Evolutionary conservation across 352 stramenopile species (phyloP).

Genomic region (Globisporangium middletonii): DNA sequence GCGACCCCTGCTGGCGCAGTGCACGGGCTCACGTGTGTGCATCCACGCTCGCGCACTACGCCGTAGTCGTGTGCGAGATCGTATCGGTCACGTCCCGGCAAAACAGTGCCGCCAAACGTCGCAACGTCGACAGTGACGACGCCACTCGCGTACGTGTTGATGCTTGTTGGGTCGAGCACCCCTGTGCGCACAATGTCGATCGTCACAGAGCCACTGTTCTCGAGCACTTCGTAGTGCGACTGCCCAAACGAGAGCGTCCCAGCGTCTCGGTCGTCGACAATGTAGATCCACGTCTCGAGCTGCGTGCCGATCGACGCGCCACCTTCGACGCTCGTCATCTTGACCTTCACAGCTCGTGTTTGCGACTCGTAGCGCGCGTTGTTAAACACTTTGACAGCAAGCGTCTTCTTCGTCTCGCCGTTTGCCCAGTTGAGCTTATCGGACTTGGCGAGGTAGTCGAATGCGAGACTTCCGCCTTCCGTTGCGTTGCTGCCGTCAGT

Average conservation of each 20-base stretch:
- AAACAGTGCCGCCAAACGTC: slow-evolving; percentile 47
- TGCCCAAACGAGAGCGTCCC: slow-evolving; percentile 56
- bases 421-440: slow-evolving; percentile 51
- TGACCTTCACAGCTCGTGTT: slow-evolving; percentile 45
- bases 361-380: slow-evolving; percentile 52
- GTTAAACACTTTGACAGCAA: slow-evolving; percentile 66
- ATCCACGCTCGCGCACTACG: slow-evolving; percentile 37
- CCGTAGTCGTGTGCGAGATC: slow-evolving; percentile 51
- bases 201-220: slow-evolving; percentile 36
- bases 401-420: slow-evolving; percentile 42
- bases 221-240: slow-evolving; percentile 52
- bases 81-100: slow-evolving; percentile 39
- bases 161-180: slow-evolving; percentile 27
- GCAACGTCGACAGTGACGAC: slow-evolving; percentile 46
- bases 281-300: slow-evolving; percentile 56
- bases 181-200: slow-evolving; percentile 49
- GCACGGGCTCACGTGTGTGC: slow-evolving; percentile 61
- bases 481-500: slow-evolving; percentile 55
- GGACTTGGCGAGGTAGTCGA: slow-evolving; percentile 48
- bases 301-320: slow-evolving; percentile 43
- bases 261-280: slow-evolving; percentile 69
- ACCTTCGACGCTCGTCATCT: slow-evolving; percentile 38
- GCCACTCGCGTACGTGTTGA: slow-evolving; percentile 64
- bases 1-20: slow-evolving; percentile 33
- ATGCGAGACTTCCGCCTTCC: slow-evolving; percentile 50